Base-by-base conservation (phyloP, 345 rosid species). In the Acer yangbiense region DNA sequence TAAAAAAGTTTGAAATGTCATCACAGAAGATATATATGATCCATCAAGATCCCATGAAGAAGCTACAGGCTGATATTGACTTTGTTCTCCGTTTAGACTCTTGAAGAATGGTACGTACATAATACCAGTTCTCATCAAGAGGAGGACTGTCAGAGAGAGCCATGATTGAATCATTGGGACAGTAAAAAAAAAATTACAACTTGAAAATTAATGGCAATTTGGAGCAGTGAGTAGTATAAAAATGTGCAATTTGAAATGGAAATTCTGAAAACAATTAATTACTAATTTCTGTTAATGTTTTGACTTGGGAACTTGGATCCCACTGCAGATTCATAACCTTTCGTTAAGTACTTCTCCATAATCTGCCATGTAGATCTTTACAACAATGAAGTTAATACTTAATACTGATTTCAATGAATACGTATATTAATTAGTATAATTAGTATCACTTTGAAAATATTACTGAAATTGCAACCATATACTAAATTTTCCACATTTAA, bases 161-260 rank as follows among this genome's bases (percentile, higher is more conserved):
- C 76, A 78, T 76, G 83, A 81, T 80, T 84, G 74, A 80, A 82
- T 81, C 83, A 81, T 83, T 82, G 83, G 82, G 80, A 65, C 84
- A 67, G 44, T 80, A 29, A 29, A 29, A 78, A 79, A 75, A 64
- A 74, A 79, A 69, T 20, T 68, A 73, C 23, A 46, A 46, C 48
- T 29, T 13, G 11, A 54, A 17, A 4, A 54, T 13, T 14, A 54
- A 54, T 50, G 55, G 55, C 18, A 14, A 50, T 12, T 50, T 50
- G 55, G 17, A 61, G 5, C 27, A 46, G 46, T 62, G 9, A 52
- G 44, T 50, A 32, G 3, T 46, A 48, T 29, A 29, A 29, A 43
- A 48, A 13, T 50, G 4, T 72, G 76, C 76, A 72, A 20, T 60
- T 72, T 35, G 50, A 23, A 18, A 21, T 18, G 32, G 27, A 21